Evolutionary conservation across 768 basidiomycete species (phyloP).

Genomic region (Hypholoma sublateritium): DNA sequence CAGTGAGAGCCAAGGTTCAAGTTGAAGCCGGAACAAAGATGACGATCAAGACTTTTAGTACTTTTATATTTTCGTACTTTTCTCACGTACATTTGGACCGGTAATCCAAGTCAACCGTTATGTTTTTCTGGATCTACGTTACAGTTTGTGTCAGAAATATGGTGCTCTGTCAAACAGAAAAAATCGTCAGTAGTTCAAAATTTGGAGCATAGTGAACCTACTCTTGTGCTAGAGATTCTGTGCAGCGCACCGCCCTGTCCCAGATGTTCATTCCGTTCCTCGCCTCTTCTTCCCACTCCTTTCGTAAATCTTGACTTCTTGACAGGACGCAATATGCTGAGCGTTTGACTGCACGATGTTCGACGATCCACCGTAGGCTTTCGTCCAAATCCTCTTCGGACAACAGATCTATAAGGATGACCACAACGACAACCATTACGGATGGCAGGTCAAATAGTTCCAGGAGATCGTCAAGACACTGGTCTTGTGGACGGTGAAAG

Average conservation of each 20-base stretch:
- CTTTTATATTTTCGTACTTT: too few species aligned
- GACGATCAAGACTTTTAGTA: too few species aligned
- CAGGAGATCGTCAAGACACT: slow-evolving; percentile 10
- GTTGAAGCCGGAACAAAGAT: too few species aligned
- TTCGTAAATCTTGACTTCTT: slow-evolving; percentile 9
- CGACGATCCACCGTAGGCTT: slow-evolving; percentile 16
- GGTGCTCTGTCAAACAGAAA: neutral
- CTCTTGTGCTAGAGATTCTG: slow-evolving; percentile 2
- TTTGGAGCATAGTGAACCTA: neutral
- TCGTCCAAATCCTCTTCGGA: slow-evolving; percentile 3
- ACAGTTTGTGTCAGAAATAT: neutral
- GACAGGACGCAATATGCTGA: slow-evolving; percentile 13
- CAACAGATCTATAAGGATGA: slow-evolving; percentile 15
- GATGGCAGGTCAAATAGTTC: slow-evolving; percentile 12
- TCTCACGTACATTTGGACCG: too few species aligned
- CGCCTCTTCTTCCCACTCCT: slow-evolving; percentile 28
- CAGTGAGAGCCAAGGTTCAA: too few species aligned
- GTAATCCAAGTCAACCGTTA: too few species aligned
- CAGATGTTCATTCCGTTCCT: slow-evolving; percentile 23
- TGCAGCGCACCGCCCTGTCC: slow-evolving; percentile 20
- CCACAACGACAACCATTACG: slow-evolving; percentile 16
- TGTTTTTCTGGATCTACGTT: too few species aligned
- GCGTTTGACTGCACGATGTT: neutral
- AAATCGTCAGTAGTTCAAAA: neutral
- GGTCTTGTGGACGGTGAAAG: slow-evolving; percentile 11